These are phyloP conservation scores for Leccinum variabile DNA, from an alignment of 1,284 basidiomycete species.

Conservation along the genomic window DNA sequence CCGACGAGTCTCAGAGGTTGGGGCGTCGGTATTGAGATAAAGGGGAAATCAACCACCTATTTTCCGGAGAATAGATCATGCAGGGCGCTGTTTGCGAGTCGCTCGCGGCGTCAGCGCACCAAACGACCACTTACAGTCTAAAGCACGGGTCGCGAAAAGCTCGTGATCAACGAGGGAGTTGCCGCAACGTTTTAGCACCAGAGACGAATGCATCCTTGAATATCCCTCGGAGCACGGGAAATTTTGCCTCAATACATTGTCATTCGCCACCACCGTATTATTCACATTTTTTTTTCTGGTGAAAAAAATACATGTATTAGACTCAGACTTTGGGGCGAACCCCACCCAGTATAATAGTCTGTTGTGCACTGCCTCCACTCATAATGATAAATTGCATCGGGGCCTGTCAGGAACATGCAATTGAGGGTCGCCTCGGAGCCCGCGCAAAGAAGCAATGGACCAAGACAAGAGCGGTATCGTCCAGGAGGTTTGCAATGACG, in stretches of 20 bases:
- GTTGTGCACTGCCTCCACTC: constrained; percentile 21
- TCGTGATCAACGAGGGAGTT: constrained; percentile 3
- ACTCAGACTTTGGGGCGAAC: neutral
- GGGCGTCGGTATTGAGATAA: constrained; percentile 3
- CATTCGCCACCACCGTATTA: constrained; percentile 5
- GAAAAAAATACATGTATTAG: neutral
- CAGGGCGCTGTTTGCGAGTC: constrained; percentile 9
- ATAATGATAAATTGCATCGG: constrained; percentile 29
- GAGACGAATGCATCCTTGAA: neutral
- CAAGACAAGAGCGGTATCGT: constrained; percentile 6
- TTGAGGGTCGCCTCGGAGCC: constrained; percentile 33
- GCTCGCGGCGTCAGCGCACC: constrained; percentile 2
- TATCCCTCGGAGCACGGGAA: neutral
- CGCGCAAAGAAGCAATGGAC: constrained; percentile 24
- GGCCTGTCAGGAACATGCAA: constrained; percentile 27
- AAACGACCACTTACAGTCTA: neutral
- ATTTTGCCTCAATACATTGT: neutral
- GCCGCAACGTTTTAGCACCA: neutral
- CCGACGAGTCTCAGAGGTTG: neutral
- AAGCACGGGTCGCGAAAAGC: neutral
- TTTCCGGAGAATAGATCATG: constrained; percentile 15
- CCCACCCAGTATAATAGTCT: constrained; percentile 1
- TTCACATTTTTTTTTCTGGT: constrained; percentile 22
- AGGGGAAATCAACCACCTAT: neutral
- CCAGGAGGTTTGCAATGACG: constrained; percentile 9